Conservation (phyloP, 805 yeast species). For the Metahyphopichia silvanorum region DNA sequence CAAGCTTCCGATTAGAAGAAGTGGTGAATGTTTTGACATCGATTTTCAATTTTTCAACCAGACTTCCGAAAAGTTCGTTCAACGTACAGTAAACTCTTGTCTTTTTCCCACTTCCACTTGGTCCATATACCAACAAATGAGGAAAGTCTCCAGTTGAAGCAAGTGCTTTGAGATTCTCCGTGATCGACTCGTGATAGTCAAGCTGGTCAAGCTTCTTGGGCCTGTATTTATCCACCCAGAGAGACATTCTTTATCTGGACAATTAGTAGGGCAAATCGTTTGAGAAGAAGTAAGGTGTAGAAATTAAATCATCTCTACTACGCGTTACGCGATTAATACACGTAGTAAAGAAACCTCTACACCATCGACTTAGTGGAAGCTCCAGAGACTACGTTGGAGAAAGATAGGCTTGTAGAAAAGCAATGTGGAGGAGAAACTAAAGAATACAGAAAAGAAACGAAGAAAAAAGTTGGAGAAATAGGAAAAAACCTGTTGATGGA, state of each 20-base stretch:
- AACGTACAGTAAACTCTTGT: conserved; percentile 83
- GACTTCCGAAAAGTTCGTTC: conserved; percentile 76
- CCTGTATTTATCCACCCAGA: conserved; percentile 96
- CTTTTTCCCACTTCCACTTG: conserved; percentile 96
- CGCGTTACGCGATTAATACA: too few species aligned
- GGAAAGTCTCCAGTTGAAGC: conserved; percentile 82
- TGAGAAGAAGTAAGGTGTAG: too few species aligned
- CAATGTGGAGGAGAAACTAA: too few species aligned
- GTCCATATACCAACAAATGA: conserved; percentile 89
- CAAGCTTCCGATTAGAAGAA: conserved; percentile 71
- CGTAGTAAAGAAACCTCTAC: too few species aligned
- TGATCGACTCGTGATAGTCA: conserved; percentile 64
- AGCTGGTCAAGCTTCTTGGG: conserved; percentile 66
- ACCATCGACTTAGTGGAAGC: too few species aligned
- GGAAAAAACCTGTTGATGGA: too few species aligned
- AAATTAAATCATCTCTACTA: too few species aligned
- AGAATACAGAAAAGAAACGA: too few species aligned
- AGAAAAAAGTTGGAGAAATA: too few species aligned
- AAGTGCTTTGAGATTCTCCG: conserved; percentile 60
- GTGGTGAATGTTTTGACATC: conserved; percentile 85
- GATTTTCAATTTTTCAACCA: conserved; percentile 75
- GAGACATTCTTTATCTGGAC: conserved; percentile 65
- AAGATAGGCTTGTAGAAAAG: too few species aligned
- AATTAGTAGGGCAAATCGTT: too few species aligned
- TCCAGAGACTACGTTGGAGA: too few species aligned